These are phyloP conservation scores for Aspergillus chevalieri DNA, from an alignment of 2,329 filamentous ascomycete genomes.

Conservation along the genomic window DNA sequence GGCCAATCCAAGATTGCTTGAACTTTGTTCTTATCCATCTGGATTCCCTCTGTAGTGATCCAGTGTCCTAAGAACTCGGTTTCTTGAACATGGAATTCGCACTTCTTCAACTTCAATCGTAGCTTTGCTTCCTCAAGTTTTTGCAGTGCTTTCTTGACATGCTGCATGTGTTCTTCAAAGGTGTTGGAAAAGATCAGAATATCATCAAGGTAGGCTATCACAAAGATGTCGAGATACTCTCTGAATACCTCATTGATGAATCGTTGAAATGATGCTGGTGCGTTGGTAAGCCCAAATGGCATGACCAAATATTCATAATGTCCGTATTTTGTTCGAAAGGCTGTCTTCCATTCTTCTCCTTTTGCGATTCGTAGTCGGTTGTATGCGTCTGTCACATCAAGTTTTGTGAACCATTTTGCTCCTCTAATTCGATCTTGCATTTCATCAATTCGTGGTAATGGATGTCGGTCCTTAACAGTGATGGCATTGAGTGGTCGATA, in stretches of 20 bases:
- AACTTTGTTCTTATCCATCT: too few relatives aligned
- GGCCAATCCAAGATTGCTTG: too few relatives aligned
- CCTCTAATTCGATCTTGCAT: slow-evolving; percentile 10
- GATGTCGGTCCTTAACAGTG: slow-evolving; percentile 21
- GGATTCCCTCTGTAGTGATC: neutral
- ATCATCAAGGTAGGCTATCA: neutral
- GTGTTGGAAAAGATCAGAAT: neutral
- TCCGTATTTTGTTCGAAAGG: slow-evolving; percentile 10
- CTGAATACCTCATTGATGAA: too few relatives aligned
- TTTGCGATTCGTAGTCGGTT: slow-evolving; percentile 14
- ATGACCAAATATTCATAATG: slow-evolving; percentile 20
- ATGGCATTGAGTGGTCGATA: slow-evolving; percentile 21
- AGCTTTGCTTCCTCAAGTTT: neutral
- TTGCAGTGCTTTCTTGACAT: neutral
- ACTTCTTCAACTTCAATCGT: neutral
- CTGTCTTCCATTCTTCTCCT: slow-evolving; percentile 8
- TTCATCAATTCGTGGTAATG: slow-evolving; percentile 18
- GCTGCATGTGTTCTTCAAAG: neutral
- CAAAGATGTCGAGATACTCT: neutral
- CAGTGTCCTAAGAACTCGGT: neutral
- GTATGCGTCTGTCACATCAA: slow-evolving; percentile 15
- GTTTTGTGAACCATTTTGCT: slow-evolving; percentile 19
- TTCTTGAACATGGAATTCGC: neutral
- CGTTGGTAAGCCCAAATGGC: slow-evolving; percentile 18
- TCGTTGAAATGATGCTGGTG: slow-evolving; percentile 7